Base-by-base conservation (phyloP, 2,329 filamentous ascomycete genomes). In the Cercospora beticola region DNA sequence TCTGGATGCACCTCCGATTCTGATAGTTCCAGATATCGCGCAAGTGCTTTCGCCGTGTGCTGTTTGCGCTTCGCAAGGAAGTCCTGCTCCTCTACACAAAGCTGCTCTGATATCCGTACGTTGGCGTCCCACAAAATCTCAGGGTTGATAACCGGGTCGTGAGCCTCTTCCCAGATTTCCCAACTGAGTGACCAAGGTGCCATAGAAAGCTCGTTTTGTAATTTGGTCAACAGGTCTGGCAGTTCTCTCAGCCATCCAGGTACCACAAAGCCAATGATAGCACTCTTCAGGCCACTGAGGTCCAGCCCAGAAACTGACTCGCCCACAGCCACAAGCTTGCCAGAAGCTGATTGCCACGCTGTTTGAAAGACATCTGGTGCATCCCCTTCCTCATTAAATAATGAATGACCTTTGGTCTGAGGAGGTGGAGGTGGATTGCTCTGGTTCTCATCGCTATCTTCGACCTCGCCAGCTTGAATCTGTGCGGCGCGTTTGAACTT, bases 111-210 rank as follows among this genome's bases (percentile, higher is more conserved):
- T 4, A 98, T 88, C 23, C 95, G 88, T 1, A 99, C 95, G 21
- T 83, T 84, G 18, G 94, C 94, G 49, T 92, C 88, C 82, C 90
- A 93, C 33, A 88, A 83, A 67, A 98, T 96, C 78, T 99, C 95
- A 0, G 94, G 94, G 74, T 98, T 92, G 70, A 92, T 84, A 59
- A 88, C 84, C 0, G 93, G 88, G 76, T 98, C 92, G 67, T 93
- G 91, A 0, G 95, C 93, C 75, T 98, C 94, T 71, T 86, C 84
- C 95, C 95, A 98, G 68, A 99, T 95, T 73, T 97, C 92, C 76
- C 96, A 91, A 12, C 94, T 93, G 52, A 99, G 83, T 0, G 93
- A 97, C 1, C 93, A 94, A 0, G 93, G 92, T 0, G 90, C 88
- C 88, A 95, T 90, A 36, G 92, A 95, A 16, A 97, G 84, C 80